These are phyloP conservation scores for Mycena galericulata DNA, from an alignment of 768 basidiomycete species.

Conservation along the genomic window DNA sequence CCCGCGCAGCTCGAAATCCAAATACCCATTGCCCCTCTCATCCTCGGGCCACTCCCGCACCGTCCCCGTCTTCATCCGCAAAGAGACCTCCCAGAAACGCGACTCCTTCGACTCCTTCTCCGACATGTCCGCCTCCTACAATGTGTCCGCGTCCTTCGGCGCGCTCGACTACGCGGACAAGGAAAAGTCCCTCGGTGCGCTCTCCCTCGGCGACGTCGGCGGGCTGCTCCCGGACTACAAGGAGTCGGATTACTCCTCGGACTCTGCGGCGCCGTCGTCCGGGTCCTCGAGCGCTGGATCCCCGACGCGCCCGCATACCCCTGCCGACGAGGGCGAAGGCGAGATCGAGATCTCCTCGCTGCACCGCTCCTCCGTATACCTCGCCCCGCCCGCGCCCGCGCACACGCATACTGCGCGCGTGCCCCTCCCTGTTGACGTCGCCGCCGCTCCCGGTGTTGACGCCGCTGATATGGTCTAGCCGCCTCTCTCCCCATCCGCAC, in stretches of 20 bases:
- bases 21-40: constrained; percentile 20
- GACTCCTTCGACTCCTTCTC: constrained; percentile 64
- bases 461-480: neutral
- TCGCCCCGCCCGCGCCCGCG: constrained; percentile 30
- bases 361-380: constrained; percentile 24
- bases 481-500: neutral
- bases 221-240: constrained; percentile 54
- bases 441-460: neutral
- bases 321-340: neutral
- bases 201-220: constrained; percentile 52
- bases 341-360: constrained; percentile 44
- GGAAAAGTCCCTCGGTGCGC: constrained; percentile 32
- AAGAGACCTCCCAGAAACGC: constrained; percentile 57
- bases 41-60: constrained; percentile 39
- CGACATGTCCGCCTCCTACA: constrained; percentile 51
- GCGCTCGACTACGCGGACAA: constrained; percentile 52
- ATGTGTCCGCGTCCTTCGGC: constrained; percentile 52
- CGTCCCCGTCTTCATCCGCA: constrained; percentile 61
- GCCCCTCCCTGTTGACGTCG: constrained; percentile 30
- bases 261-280: constrained; percentile 49
- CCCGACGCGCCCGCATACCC: neutral
- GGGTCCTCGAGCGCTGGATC: constrained; percentile 15
- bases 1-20: neutral
- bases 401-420: constrained; percentile 34
- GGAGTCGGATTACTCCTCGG: constrained; percentile 45